phyloP scores from a whole-genome alignment of 495 filamentous ascomycete genomes.

The Choiromyces venosus region DNA sequence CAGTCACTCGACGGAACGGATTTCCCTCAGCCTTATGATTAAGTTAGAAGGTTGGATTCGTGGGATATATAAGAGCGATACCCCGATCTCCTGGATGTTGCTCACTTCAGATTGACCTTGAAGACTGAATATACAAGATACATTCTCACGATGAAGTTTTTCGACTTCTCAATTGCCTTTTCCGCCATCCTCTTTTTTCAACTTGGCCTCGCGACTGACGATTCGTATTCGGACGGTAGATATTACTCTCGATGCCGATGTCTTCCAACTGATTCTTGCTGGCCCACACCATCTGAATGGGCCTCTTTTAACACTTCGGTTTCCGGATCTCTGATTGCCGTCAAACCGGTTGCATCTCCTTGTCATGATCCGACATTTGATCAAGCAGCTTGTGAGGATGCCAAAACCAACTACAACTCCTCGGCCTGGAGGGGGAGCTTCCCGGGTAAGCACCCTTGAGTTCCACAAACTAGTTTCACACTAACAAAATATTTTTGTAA shows the following conservation, averaged over 20 bases:
- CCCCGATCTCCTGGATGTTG: neutral
- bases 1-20: neutral
- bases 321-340: slow-evolving; percentile 29
- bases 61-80: neutral
- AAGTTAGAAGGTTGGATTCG: neutral
- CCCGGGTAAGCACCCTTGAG: slow-evolving; percentile 20
- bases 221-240: neutral
- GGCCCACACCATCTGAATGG: slow-evolving; percentile 27
- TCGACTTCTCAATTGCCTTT: neutral
- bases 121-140: neutral
- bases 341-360: slow-evolving; percentile 30
- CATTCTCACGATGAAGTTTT: neutral
- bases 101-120: neutral
- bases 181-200: neutral
- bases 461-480: neutral
- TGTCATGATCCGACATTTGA: slow-evolving; percentile 36
- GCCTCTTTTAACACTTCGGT: slow-evolving; percentile 28
- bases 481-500: slow-evolving; percentile 15
- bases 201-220: neutral
- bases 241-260: slow-evolving; percentile 18
- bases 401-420: slow-evolving; percentile 15
- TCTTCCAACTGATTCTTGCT: slow-evolving; percentile 28
- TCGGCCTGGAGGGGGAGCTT: slow-evolving; percentile 31
- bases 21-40: neutral
- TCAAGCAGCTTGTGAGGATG: slow-evolving; percentile 25